Percentiles rank a stretch among this genome's conserved stretches.
These are phyloP conservation scores for Polygonum aviculare DNA, from an alignment of 148 eudicot genomes.

Conservation along the genomic window DNA sequence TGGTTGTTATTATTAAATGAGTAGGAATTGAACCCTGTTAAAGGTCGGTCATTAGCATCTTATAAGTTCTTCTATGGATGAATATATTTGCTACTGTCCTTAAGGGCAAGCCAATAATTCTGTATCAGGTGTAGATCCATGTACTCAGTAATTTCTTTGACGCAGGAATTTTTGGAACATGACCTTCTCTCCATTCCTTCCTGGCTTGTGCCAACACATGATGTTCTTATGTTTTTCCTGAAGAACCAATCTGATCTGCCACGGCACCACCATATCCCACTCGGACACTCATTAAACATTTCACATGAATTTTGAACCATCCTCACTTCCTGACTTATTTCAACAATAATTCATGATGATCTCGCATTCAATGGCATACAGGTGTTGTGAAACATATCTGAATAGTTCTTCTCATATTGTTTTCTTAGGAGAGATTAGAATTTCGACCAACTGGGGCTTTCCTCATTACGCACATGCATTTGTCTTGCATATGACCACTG, in stretches of 20 bases:
- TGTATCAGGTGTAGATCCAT: conserved; percentile 20
- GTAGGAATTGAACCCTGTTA: background rate
- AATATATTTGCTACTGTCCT: conserved; percentile 14
- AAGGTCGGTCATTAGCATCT: conserved; percentile 4
- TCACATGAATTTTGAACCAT: conserved; percentile 35
- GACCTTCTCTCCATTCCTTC: conserved; percentile 28
- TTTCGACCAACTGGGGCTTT: background rate
- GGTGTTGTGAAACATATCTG: conserved; percentile 28
- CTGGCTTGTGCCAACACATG: conserved; percentile 34
- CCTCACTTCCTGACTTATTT: conserved; percentile 29
- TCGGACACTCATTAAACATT: conserved; percentile 35
- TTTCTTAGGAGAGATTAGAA: conserved; percentile 5
- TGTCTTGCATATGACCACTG: conserved; percentile 3
- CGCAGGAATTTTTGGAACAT: conserved; percentile 35
- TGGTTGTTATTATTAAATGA: background rate
- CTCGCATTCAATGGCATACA: conserved; percentile 32
- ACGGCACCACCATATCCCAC: conserved; percentile 34
- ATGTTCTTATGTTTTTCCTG: conserved; percentile 21
- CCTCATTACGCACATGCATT: background rate
- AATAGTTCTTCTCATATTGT: conserved; percentile 12
- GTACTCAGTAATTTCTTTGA: conserved; percentile 39
- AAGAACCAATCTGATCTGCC: conserved; percentile 35
- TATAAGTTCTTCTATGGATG: background rate
- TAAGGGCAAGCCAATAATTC: conserved; percentile 10
- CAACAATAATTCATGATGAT: conserved; percentile 37